Base-by-base conservation (phyloP, 2,329 filamentous ascomycete species). In the Aureobasidium sp. region DNA sequence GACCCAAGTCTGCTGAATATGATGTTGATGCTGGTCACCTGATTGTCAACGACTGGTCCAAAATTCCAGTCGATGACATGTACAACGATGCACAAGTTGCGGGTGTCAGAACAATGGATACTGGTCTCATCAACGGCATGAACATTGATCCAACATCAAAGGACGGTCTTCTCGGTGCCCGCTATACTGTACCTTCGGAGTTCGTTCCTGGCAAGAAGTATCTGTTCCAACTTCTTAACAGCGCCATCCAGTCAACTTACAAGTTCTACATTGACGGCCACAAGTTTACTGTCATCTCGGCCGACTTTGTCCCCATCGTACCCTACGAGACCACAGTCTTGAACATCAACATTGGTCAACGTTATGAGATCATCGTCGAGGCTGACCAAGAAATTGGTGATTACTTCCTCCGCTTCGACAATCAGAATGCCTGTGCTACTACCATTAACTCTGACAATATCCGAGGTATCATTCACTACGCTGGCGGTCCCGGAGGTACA, bases 231-330 rank as follows among this genome's bases (percentile, higher is more conserved):
- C 29, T 69, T 17, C 57, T 69, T 58, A 66, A 64, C 58, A 57
- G 61, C 14, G 66, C 67, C 10, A 70, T 71, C 19, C 63, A 73
- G 35, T 68, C 69, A 0, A 69, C 66, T 16, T 72, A 67, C 59
- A 69, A 69, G 54, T 74, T 74, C 60, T 67, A 65, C 48, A 69
- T 74, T 35, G 71, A 73, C 51, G 64, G 63, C 6, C 70, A 73
- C 58, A 61, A 62, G 19, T 60, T 71, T 37, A 65, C 64, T 12
- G 69, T 72, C 35, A 70, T 72, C 21, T 61, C 66, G 25, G 63
- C 60, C 34, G 68, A 71, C 50, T 70, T 70, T 38, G 66, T 65
- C 2, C 62, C 67, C 0, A 69, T 71, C 55, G 53, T 57, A 12
- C 64, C 70, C 2, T 72, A 71, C 56, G 60, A 62, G 44, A 71